phyloP scores from a whole-genome alignment of 345 rosid species.

The Hibiscus syriacus region DNA sequence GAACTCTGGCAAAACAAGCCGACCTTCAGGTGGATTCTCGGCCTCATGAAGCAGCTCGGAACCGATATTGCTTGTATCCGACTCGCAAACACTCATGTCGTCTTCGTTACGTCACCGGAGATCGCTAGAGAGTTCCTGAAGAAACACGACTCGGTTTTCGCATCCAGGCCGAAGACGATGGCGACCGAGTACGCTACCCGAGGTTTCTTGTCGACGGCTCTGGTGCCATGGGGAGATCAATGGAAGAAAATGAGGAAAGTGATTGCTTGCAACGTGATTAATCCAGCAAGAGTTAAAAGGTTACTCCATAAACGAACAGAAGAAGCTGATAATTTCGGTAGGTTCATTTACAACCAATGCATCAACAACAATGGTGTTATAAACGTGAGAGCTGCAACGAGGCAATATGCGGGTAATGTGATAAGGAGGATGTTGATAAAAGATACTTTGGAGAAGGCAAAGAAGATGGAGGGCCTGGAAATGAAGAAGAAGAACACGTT shows the following conservation, averaged over 20 bases:
- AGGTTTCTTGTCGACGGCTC: conserved; percentile 14
- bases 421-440: conserved; percentile 14
- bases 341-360: conserved; percentile 29
- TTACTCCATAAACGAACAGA: conserved; percentile 25
- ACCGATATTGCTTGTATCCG: conserved; percentile 36
- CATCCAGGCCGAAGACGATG: conserved; percentile 20
- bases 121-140: conserved; percentile 30
- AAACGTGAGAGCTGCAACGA: background rate
- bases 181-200: conserved; percentile 7
- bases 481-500: conserved; percentile 6
- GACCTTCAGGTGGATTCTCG: conserved; percentile 23
- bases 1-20: conserved; percentile 23
- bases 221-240: conserved; percentile 23
- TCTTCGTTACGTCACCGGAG: conserved; percentile 21
- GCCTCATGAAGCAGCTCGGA: conserved; percentile 18
- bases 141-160: conserved; percentile 26
- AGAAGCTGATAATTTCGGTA: conserved; percentile 41
- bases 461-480: conserved; percentile 21
- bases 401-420: conserved; percentile 5
- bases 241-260: conserved; percentile 42
- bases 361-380: background rate
- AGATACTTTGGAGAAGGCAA: conserved; percentile 18
- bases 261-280: conserved; percentile 22
- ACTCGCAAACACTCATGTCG: conserved; percentile 22
- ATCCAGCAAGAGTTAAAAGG: conserved; percentile 21